Conservation (phyloP, 1,139 yeast species). For the Hyphopichia wangnamkhiaoensis region DNA sequence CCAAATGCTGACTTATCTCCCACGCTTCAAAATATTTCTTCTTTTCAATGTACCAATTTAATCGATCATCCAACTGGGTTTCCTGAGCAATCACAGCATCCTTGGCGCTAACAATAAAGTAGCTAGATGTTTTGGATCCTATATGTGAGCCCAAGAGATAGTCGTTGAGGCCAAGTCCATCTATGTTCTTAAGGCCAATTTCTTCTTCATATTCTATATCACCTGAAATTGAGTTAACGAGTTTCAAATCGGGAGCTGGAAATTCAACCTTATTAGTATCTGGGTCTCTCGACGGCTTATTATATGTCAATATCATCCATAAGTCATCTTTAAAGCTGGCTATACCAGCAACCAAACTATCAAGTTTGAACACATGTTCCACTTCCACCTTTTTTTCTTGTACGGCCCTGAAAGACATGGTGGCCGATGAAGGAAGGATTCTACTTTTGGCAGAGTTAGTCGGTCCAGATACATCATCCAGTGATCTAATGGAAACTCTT, state of each 20-base stretch:
- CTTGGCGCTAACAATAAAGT: constrained; percentile 73
- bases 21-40: constrained; percentile 68
- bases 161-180: constrained; percentile 75
- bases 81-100: constrained; percentile 82
- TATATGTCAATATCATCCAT: constrained; percentile 59
- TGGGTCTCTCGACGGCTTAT: constrained; percentile 38
- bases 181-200: constrained; percentile 60
- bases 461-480: constrained; percentile 15
- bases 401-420: constrained; percentile 55
- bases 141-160: constrained; percentile 61
- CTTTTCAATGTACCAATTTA: constrained; percentile 68
- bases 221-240: constrained; percentile 65
- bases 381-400: constrained; percentile 59
- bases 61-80: constrained; percentile 63
- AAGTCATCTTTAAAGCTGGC: constrained; percentile 70
- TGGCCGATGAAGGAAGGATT: constrained; percentile 66
- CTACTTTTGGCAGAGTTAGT: constrained; percentile 28
- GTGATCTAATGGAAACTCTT: constrained; percentile 40
- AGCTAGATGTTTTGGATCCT: constrained; percentile 37
- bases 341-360: constrained; percentile 74
- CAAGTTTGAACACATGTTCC: constrained; percentile 57
- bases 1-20: constrained; percentile 64
- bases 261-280: constrained; percentile 28
- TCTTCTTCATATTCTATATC: constrained; percentile 85
- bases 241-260: constrained; percentile 66